Evolutionary conservation across 2,329 filamentous ascomycete species (phyloP), one percentile per base, ranked within the genome.

Genomic region (Ophiostoma pallidulum): DNA sequence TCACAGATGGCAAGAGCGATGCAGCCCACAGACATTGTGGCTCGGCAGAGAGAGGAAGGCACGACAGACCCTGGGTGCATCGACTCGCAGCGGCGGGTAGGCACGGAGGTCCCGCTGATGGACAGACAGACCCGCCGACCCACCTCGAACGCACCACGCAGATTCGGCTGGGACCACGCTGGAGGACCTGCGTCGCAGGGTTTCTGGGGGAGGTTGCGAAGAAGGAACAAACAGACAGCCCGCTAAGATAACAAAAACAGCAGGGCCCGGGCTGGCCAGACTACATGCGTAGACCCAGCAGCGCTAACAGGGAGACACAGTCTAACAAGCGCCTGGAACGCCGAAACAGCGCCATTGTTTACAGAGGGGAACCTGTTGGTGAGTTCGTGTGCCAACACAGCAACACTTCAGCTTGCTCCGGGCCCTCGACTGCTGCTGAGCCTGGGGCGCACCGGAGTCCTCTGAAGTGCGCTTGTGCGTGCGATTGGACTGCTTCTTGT

Each of bases 341-440:
- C 43, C 19, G 40, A 19, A 31, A 19, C n/a, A 14, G 31, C 31
- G 5, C 3, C 28, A 32, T 18, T 40, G 36, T 45, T n/a, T n/a
- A n/a, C n/a, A n/a, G n/a, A n/a, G n/a, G n/a, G n/a, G n/a, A n/a
- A n/a, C n/a, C n/a, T 36, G 47, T 49, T 49, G 42, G 47, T 16
- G 42, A 45, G 37, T 24, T 39, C 20, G 37, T 8, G 16, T 41
- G 47, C 47, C 47, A 49, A 19, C 47, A 28, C 31, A 49, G 42
- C 42, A 49, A 9, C 14, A 14, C 9, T 18, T 41, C 47, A 49
- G 47, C 47, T 49, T 38, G 46, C 19, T 14, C 37, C 20, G 39
- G 45, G n/a, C 28, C 37, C n/a, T 35, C 38, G 16, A 5, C 18
- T 18, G 13, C 18, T 24, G 35, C 43, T 31, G 35, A 45, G 22